Base-by-base conservation (phyloP, 78 protist genomes). In the Emiliania huxleyi region DNA sequence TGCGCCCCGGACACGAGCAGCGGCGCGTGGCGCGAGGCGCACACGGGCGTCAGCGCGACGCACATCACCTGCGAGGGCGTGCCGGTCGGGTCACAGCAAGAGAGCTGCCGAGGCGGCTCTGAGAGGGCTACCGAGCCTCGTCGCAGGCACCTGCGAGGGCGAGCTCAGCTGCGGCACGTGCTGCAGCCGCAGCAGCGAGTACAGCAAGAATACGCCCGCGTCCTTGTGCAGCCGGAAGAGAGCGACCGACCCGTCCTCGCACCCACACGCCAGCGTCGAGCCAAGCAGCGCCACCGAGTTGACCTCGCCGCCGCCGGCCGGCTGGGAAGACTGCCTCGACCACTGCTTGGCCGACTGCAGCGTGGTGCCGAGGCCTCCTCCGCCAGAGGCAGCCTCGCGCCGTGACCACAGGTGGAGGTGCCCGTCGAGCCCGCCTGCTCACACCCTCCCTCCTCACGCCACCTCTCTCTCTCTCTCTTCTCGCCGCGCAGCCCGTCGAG, bases 231-330 rank as follows among this genome's bases (percentile, higher is more conserved):
- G n/a, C 37, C 75, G 75, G 75, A 26, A 69, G n/a, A 69, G 75
- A 5, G 37, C 37, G 33, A 73, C 83, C 83, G 83, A 35, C 23
- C 83, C 83, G 83, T 73, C 83, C 83, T 73, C 33, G 83, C 83
- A 73, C 33, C 43, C 83, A 18, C 83, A 73, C 83, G 83, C 83
- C 40, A 73, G 83, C 19, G 83, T 37, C 25, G 37, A 33, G 83
- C 83, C 83, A 5, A 73, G 23, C 44, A 73, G 83, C 44, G 83
- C 37, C 44, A 73, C 15, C 18, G 83, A 18, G 83, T 73, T 73
- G 33, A 73, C 43, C 42, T 73, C 44, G 37, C 83, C 83, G 83
- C 83, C 75, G 11, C 75, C 75, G 12, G 23, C 75, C 33, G 75
- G 11, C 75, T 75, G 48, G 19, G 44, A 12, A 4, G 85, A n/a